These are phyloP conservation scores for Annulohypoxylon truncatum DNA, from an alignment of 2,329 filamentous ascomycete genomes.

Conservation along the genomic window DNA sequence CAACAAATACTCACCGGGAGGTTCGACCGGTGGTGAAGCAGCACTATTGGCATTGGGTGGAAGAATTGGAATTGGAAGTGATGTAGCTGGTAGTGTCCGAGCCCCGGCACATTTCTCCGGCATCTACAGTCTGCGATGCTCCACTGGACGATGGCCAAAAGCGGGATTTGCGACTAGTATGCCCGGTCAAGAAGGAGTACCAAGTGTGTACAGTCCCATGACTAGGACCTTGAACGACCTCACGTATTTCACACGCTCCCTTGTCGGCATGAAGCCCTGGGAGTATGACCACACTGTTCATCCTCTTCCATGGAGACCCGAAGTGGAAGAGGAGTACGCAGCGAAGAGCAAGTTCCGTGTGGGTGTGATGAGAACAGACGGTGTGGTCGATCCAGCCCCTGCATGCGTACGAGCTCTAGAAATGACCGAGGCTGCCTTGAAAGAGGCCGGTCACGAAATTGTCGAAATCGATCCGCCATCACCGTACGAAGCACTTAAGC, in stretches of 20 bases:
- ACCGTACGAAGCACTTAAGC: constrained; percentile 78
- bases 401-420: constrained; percentile 83
- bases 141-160: constrained; percentile 91
- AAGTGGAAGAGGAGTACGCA: constrained; percentile 68
- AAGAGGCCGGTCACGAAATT: constrained; percentile 79
- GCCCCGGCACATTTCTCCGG: constrained; percentile 90
- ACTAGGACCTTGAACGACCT: constrained; percentile 85
- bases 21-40: constrained; percentile 87
- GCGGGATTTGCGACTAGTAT: constrained; percentile 86
- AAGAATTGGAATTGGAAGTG: constrained; percentile 88
- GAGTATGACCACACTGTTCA: constrained; percentile 88
- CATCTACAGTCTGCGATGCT: constrained; percentile 87
- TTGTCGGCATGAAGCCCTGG: constrained; percentile 88
- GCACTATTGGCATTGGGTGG: constrained; percentile 85
- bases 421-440: constrained; percentile 75
- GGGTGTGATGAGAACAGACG: constrained; percentile 81
- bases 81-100: constrained; percentile 90
- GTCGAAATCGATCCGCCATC: constrained; percentile 71
- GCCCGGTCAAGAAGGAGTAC: constrained; percentile 90
- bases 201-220: constrained; percentile 93
- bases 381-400: constrained; percentile 86
- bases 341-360: constrained; percentile 74
- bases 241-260: constrained; percentile 81
- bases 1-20: constrained; percentile 84
- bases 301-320: constrained; percentile 80